phyloP scores from a whole-genome alignment of 306 rosid genomes.

The Glycine tomentella region DNA sequence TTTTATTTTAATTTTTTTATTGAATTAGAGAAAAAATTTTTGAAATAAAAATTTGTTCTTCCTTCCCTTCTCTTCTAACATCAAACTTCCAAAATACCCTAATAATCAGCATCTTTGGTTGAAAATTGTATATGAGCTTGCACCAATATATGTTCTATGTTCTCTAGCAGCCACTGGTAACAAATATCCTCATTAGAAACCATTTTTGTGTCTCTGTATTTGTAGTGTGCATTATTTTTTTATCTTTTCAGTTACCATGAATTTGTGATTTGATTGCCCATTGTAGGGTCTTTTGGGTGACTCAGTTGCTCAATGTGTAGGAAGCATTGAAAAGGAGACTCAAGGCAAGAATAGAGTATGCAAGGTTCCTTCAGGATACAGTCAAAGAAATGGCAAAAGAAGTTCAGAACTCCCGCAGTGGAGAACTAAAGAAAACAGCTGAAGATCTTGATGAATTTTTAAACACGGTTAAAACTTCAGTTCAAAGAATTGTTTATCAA shows the following conservation, averaged over 20 bases:
- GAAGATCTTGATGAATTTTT: slow-evolving; percentile 93
- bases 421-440: slow-evolving; percentile 90
- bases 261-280: slow-evolving; percentile 27
- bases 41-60: neutral
- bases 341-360: slow-evolving; percentile 94
- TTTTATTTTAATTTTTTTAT: neutral
- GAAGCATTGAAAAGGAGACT: slow-evolving; percentile 91
- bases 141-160: slow-evolving; percentile 12
- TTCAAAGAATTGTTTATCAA: slow-evolving; percentile 38
- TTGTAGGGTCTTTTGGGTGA: slow-evolving; percentile 46
- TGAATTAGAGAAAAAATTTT: neutral
- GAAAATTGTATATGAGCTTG: slow-evolving; percentile 19
- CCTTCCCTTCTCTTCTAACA: neutral
- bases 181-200: slow-evolving; percentile 24
- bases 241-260: slow-evolving; percentile 23
- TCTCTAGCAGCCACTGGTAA: slow-evolving; percentile 31
- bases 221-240: slow-evolving; percentile 28
- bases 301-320: slow-evolving; percentile 56
- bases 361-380: slow-evolving; percentile 94
- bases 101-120: slow-evolving; percentile 11
- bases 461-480: slow-evolving; percentile 58
- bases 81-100: neutral
- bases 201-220: neutral
- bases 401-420: slow-evolving; percentile 87
- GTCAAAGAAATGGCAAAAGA: slow-evolving; percentile 99